Conservation (phyloP, 352 stramenopile genomes). For the Pythium chondricola region DNA sequence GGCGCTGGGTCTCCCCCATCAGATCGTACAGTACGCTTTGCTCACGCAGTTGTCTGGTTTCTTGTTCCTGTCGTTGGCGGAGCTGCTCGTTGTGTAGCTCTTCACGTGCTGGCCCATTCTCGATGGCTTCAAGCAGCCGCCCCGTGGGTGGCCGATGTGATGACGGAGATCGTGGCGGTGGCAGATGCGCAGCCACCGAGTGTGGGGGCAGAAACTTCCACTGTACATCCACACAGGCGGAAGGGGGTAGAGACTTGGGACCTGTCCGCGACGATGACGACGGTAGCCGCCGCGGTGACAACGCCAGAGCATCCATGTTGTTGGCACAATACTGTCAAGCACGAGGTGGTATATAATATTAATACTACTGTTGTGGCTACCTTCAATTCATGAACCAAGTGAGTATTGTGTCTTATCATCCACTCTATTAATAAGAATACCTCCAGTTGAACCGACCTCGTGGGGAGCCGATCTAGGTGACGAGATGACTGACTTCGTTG, state of each 20-base stretch:
- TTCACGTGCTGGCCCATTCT: slow-evolving; percentile 5
- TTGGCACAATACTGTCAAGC: no score
- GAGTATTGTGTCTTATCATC: no score
- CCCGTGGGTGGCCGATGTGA: neutral
- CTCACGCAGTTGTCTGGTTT: slow-evolving; percentile 7
- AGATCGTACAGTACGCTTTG: slow-evolving; percentile 41
- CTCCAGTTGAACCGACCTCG: no score
- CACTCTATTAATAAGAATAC: no score
- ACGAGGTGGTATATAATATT: no score
- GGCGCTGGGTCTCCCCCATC: slow-evolving; percentile 51
- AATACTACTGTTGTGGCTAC: no score
- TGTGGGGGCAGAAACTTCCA: slow-evolving; percentile 41
- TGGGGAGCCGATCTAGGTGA: no score
- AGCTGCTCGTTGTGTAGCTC: slow-evolving; percentile 21
- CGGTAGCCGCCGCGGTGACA: slow-evolving; percentile 3
- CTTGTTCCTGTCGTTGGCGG: slow-evolving; percentile 5
- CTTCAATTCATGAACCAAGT: no score
- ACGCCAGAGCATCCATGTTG: slow-evolving; percentile 8
- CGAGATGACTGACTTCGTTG: no score
- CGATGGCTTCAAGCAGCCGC: slow-evolving; percentile 6
- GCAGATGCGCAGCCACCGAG: no score
- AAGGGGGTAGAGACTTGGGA: neutral
- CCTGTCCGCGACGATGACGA: neutral
- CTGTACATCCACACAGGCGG: slow-evolving; percentile 25
- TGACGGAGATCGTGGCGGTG: slow-evolving; percentile 2